Evolutionary conservation across 129 eudicot genomes (phyloP).

Genomic region (Artemisia tridentata): DNA sequence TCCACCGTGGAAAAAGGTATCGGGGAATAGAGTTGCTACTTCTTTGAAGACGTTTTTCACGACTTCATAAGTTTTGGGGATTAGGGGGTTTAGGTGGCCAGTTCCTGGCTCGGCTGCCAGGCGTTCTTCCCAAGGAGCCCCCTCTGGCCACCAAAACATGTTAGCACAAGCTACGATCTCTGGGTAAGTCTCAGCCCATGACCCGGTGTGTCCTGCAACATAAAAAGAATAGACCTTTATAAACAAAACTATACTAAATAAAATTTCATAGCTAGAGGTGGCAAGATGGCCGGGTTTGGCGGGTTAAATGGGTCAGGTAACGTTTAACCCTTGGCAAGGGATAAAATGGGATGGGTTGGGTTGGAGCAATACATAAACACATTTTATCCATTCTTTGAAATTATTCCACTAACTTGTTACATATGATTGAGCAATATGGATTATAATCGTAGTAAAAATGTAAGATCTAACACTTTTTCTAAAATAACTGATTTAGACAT

Average conservation of each 20-base stretch:
- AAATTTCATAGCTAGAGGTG: background rate
- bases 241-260: background rate
- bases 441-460: too few relatives aligned
- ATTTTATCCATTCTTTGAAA: too few relatives aligned
- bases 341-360: too few relatives aligned
- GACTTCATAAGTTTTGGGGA: constrained; percentile 75
- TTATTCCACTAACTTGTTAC: too few relatives aligned
- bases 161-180: constrained; percentile 81
- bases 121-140: constrained; percentile 55
- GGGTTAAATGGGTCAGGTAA: background rate
- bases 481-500: too few relatives aligned
- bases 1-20: constrained; percentile 72
- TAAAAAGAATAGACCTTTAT: background rate
- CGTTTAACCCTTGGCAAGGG: too few relatives aligned
- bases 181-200: constrained; percentile 90
- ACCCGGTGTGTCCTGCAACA: constrained; percentile 80
- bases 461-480: too few relatives aligned
- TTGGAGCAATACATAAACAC: too few relatives aligned
- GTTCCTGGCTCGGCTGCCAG: constrained; percentile 93
- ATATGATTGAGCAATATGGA: too few relatives aligned
- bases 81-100: constrained; percentile 85
- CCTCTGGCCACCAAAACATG: constrained; percentile 90
- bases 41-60: constrained; percentile 60
- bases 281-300: background rate
- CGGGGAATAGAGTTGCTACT: constrained; percentile 60